Percentiles rank a stretch among this genome's conserved stretches.
Conservation (phyloP, 495 filamentous ascomycete species). For the Aspergillus hancockii region DNA sequence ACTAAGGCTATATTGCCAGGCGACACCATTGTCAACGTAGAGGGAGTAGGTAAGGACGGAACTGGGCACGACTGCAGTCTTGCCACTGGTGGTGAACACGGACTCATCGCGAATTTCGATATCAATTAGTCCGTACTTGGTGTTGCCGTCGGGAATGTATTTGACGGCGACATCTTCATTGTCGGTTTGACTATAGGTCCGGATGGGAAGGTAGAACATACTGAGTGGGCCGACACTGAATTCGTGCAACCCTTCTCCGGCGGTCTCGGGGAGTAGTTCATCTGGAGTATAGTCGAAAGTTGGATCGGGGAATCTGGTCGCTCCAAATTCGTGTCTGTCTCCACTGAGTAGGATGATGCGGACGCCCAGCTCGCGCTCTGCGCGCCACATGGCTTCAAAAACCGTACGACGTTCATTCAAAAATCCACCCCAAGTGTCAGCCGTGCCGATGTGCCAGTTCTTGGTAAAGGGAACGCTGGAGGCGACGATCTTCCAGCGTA, state of each 20-base stretch:
- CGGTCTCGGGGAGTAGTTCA: conserved; percentile 29
- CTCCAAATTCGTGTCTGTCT: conserved; percentile 93
- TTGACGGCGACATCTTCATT: conserved; percentile 77
- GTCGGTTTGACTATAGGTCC: conserved; percentile 78
- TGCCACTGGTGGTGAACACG: conserved; percentile 42
- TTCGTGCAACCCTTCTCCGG: conserved; percentile 68
- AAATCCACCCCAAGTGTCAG: conserved; percentile 93
- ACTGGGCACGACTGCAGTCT: conserved; percentile 30
- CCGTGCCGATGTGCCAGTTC: conserved; percentile 83
- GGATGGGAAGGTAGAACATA: conserved; percentile 89
- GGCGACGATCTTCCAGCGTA: conserved; percentile 90
- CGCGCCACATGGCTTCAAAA: conserved; percentile 89
- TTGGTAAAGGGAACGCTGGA: conserved; percentile 92
- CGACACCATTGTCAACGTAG: conserved; percentile 75
- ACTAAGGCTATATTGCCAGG: conserved; percentile 64
- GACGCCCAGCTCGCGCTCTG: conserved; percentile 61
- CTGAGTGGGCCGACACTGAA: conserved; percentile 86
- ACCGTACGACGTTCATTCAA: conserved; percentile 74
- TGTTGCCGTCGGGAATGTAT: conserved; percentile 84
- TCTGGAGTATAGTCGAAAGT: conserved; percentile 24
- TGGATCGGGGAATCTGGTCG: conserved; percentile 83
- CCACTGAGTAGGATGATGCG: conserved; percentile 86
- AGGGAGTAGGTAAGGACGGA: conserved; percentile 75
- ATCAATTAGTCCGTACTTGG: conserved; percentile 88
- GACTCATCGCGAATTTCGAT: conserved; percentile 65